A percentile compares a stretch with the other conserved stretches of the same genome.
Evolutionary conservation across 257 asterid genomes (phyloP).

Genomic region (Solanum clarkiae): DNA sequence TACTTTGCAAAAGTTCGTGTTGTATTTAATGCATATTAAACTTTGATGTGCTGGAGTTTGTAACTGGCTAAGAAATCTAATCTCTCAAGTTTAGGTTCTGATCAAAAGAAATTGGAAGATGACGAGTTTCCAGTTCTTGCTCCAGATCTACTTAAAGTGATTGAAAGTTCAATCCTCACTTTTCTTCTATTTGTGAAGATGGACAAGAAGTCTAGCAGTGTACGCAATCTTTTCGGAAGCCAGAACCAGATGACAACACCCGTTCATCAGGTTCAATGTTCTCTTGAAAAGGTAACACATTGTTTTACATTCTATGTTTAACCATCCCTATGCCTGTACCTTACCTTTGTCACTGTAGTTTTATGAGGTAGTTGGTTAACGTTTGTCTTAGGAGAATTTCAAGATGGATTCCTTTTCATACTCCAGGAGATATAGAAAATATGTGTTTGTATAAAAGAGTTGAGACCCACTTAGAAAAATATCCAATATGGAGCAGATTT

Average conservation of each 20-base stretch:
- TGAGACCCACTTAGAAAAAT: neutral
- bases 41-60: neutral
- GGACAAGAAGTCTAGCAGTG: constrained; percentile 61
- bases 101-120: constrained; percentile 31
- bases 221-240: constrained; percentile 33
- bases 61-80: neutral
- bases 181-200: constrained; percentile 59
- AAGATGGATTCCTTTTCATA: neutral
- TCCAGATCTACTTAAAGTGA: constrained; percentile 44
- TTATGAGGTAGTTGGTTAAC: neutral
- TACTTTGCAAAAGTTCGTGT: neutral
- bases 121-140: constrained; percentile 43
- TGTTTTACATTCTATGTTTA: neutral
- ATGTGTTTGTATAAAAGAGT: neutral
- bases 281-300: constrained; percentile 59
- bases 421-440: neutral
- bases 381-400: neutral
- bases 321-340: neutral
- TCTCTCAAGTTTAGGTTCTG: constrained; percentile 39
- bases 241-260: constrained; percentile 66
- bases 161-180: constrained; percentile 64
- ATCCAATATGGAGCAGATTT: neutral
- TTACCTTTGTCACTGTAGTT: neutral
- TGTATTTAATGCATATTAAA: neutral
- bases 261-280: constrained; percentile 61